These are phyloP conservation scores for Diaporthe eres DNA, from an alignment of 2,329 filamentous ascomycete species.

Conservation along the genomic window DNA sequence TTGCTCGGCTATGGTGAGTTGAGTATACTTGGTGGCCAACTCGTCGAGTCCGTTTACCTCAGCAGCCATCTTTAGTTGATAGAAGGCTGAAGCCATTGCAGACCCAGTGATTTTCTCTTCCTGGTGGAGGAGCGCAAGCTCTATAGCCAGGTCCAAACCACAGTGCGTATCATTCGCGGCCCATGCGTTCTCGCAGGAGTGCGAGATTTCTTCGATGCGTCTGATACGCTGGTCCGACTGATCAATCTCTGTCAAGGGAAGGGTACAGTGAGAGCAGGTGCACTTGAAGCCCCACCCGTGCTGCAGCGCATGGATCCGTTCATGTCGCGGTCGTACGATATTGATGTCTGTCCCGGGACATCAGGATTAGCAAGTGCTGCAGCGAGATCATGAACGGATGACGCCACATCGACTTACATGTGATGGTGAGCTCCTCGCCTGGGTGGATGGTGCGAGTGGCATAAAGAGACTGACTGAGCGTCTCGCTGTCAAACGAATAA, in stretches of 20 bases:
- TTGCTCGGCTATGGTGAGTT: slow-evolving; percentile 4
- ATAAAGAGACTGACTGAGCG: slow-evolving; percentile 9
- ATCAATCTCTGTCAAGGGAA: slow-evolving; percentile 5
- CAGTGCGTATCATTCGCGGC: slow-evolving; percentile 8
- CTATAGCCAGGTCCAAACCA: slow-evolving; percentile 3
- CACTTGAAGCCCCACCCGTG: slow-evolving; percentile 11
- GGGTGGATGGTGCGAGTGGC: slow-evolving; percentile 11
- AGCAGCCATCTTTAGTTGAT: slow-evolving; percentile 2
- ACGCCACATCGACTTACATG: not conserved
- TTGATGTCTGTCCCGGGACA: not conserved
- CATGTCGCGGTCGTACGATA: not conserved
- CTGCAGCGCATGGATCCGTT: not conserved
- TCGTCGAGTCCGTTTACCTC: not conserved
- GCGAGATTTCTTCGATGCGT: not conserved
- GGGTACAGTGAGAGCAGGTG: slow-evolving; percentile 14
- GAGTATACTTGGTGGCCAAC: slow-evolving; percentile 13
- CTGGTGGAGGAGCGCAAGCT: slow-evolving; percentile 6
- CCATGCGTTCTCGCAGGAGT: not conserved
- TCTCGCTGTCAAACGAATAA: slow-evolving; percentile 9
- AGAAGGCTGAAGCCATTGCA: slow-evolving; percentile 1
- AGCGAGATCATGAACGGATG: not conserved
- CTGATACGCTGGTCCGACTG: slow-evolving; percentile 10
- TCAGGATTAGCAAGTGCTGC: not conserved
- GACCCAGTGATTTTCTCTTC: slow-evolving; percentile 1
- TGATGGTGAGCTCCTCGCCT: slow-evolving; percentile 17